Evolutionary conservation across 495 filamentous ascomycete species (phyloP).

Genomic region (Aspergillus sparsus): DNA sequence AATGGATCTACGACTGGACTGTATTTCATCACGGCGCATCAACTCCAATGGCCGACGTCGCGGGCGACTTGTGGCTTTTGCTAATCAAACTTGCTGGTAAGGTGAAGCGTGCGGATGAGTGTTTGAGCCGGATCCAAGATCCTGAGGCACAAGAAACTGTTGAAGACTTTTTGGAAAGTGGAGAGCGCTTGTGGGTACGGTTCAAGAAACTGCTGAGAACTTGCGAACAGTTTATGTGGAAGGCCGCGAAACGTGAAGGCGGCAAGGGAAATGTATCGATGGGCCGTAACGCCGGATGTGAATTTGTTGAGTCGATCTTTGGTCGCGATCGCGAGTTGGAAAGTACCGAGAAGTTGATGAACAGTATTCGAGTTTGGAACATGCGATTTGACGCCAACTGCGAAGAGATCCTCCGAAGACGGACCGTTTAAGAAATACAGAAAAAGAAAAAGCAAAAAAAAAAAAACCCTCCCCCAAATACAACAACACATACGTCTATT

Average conservation of each 20-base stretch:
- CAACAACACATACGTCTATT: background rate
- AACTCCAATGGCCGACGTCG: slow-evolving; percentile 87
- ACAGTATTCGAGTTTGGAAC: slow-evolving; percentile 87
- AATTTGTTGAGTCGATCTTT: slow-evolving; percentile 97
- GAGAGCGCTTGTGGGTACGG: slow-evolving; percentile 82
- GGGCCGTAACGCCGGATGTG: slow-evolving; percentile 89
- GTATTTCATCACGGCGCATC: slow-evolving; percentile 85
- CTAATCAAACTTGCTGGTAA: slow-evolving; percentile 96
- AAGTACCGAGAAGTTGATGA: slow-evolving; percentile 94
- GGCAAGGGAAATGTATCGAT: slow-evolving; percentile 66
- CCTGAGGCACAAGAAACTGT: slow-evolving; percentile 76
- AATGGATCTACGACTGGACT: slow-evolving; percentile 99
- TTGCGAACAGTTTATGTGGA: slow-evolving; percentile 93
- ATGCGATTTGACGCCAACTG: slow-evolving; percentile 96
- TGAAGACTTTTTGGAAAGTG: slow-evolving; percentile 88
- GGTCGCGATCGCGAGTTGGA: slow-evolving; percentile 89
- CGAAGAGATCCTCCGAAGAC: slow-evolving; percentile 74
- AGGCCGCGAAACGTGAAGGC: slow-evolving; percentile 65
- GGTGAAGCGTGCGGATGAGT: slow-evolving; percentile 87
- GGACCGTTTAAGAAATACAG: slow-evolving; percentile 30
- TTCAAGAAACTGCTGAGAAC: slow-evolving; percentile 84
- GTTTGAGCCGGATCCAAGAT: slow-evolving; percentile 68
- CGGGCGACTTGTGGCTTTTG: slow-evolving; percentile 92
- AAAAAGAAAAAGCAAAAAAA: slow-evolving; percentile 13
- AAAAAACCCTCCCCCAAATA: no score